These are phyloP conservation scores for Nakaseomyces uthaithaninus DNA, from an alignment of 1,139 yeast genomes.

Conservation along the genomic window DNA sequence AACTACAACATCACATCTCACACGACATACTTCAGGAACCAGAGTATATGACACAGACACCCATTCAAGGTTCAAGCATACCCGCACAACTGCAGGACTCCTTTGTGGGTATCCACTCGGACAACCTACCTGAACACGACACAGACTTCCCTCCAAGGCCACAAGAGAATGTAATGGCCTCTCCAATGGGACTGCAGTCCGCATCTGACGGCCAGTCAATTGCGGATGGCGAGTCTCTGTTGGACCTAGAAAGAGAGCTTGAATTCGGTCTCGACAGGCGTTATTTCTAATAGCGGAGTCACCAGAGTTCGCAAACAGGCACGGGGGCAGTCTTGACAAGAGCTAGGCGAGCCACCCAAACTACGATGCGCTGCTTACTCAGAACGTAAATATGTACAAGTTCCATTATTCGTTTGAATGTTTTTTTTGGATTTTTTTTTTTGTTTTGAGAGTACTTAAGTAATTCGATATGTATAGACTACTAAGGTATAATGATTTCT, in stretches of 20 bases:
- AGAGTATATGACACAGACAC: slow-evolving; percentile 11
- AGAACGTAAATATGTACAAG: too few relatives aligned
- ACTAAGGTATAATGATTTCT: too few relatives aligned
- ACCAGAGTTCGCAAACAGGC: too few relatives aligned
- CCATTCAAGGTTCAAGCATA: slow-evolving; percentile 24
- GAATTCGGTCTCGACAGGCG: slow-evolving; percentile 51
- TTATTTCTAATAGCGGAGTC: slow-evolving; percentile 20
- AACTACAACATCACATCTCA: slow-evolving; percentile 8
- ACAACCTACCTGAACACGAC: slow-evolving; percentile 36
- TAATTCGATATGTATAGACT: too few relatives aligned
- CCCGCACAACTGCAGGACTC: slow-evolving; percentile 24
- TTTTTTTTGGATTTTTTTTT: too few relatives aligned
- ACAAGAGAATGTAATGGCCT: slow-evolving; percentile 32
- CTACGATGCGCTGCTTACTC: too few relatives aligned
- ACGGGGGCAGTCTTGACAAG: too few relatives aligned
- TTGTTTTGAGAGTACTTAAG: too few relatives aligned
- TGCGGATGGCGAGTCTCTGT: slow-evolving; percentile 30
- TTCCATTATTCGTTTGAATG: too few relatives aligned
- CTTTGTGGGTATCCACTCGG: slow-evolving; percentile 33
- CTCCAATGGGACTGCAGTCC: slow-evolving; percentile 19
- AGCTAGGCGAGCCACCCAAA: too few relatives aligned
- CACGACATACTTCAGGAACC: slow-evolving; percentile 5
- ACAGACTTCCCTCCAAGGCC: slow-evolving; percentile 38
- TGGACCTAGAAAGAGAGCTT: slow-evolving; percentile 48
- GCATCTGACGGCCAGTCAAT: slow-evolving; percentile 12